Evolutionary conservation across 345 rosid species (phyloP).

Genomic region (Brassica cretica): DNA sequence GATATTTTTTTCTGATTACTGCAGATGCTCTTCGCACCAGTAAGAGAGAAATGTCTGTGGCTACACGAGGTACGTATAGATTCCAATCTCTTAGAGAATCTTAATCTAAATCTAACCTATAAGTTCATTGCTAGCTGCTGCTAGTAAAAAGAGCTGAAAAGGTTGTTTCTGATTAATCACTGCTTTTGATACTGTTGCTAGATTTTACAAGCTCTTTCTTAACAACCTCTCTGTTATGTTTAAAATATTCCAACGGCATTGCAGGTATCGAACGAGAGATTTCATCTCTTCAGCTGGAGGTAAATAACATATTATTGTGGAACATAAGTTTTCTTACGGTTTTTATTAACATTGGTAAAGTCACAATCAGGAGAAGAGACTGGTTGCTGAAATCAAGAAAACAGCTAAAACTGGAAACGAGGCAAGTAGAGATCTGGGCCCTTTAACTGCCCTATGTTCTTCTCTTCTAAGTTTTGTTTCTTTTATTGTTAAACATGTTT

Average conservation of each 20-base stretch:
- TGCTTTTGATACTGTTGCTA: background rate
- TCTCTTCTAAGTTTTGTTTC: background rate
- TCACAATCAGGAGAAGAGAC: conserved; percentile 65
- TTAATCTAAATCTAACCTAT: background rate
- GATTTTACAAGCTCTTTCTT: too few relatives aligned
- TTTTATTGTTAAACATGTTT: background rate
- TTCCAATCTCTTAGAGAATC: background rate
- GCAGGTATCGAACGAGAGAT: conserved; percentile 91
- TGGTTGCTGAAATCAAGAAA: conserved; percentile 94
- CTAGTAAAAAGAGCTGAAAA: background rate
- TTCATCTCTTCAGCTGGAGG: conserved; percentile 92
- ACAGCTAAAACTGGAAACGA: conserved; percentile 96
- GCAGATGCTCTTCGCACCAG: conserved; percentile 81
- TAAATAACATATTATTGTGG: conserved; percentile 12
- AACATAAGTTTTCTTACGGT: background rate
- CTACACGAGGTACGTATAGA: conserved; percentile 71
- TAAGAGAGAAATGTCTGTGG: conserved; percentile 93
- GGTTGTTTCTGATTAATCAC: background rate
- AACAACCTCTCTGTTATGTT: background rate
- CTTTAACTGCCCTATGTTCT: background rate
- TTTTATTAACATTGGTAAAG: background rate
- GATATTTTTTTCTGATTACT: background rate
- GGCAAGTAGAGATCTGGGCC: conserved; percentile 45
- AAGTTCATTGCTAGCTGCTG: background rate
- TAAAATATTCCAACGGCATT: background rate